These are phyloP conservation scores for Borealophlyctis nickersoniae DNA, from an alignment of 192 early-diverging fungal species.

Conservation along the genomic window DNA sequence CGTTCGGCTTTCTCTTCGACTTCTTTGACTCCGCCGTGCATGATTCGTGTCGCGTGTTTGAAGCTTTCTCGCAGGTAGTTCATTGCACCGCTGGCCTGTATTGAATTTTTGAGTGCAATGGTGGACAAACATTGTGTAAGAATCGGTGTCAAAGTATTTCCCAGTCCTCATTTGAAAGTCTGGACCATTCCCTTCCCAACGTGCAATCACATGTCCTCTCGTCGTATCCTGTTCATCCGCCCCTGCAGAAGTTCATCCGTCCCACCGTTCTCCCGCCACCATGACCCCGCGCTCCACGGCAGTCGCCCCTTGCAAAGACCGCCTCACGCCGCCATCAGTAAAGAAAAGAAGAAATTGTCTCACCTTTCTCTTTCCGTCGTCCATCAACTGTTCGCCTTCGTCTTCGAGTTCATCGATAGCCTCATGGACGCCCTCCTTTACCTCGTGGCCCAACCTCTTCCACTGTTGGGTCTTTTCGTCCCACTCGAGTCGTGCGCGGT, in stretches of 20 bases:
- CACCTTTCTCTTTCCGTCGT: conserved; percentile 1
- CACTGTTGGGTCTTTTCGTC: background rate
- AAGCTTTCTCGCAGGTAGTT: conserved; percentile 9
- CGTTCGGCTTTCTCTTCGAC: background rate
- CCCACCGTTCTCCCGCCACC: no score
- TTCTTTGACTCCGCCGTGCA: background rate
- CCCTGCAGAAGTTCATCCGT: no score
- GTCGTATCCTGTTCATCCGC: conserved; percentile 10
- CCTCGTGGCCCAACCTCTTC: background rate
- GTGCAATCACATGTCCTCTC: no score
- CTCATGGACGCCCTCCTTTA: background rate
- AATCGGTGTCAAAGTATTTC: background rate
- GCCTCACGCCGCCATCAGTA: no score
- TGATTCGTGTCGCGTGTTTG: no score
- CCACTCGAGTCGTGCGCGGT: no score
- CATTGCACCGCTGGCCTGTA: conserved; percentile 2
- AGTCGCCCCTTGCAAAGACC: no score
- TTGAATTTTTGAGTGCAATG: background rate
- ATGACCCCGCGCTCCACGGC: no score
- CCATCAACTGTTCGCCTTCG: background rate
- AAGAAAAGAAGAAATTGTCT: no score
- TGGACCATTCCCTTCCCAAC: no score
- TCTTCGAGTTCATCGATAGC: background rate
- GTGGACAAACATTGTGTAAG: background rate
- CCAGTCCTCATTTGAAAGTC: no score